Conservation (phyloP, 768 basidiomycete species). For the Serpula lacrymans region DNA sequence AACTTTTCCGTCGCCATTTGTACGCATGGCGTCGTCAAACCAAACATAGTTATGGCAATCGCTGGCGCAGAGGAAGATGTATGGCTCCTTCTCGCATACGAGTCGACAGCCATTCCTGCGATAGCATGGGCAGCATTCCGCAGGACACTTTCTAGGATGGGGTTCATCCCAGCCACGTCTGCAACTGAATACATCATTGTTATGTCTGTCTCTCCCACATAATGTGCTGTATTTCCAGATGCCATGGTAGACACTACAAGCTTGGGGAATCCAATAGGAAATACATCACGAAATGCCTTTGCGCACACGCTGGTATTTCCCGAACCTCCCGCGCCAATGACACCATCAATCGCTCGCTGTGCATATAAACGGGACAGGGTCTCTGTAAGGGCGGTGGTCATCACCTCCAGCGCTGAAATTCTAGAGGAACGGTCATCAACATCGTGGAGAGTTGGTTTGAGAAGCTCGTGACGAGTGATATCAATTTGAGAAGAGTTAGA, state of each 20-base stretch:
- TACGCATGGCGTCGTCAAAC: slow-evolving; percentile 19
- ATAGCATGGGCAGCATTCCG: slow-evolving; percentile 27
- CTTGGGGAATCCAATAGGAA: slow-evolving; percentile 28
- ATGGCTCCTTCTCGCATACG: neutral
- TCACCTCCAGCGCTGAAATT: slow-evolving; percentile 9
- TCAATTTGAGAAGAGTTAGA: slow-evolving; percentile 14
- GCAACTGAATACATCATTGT: slow-evolving; percentile 31
- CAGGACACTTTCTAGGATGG: slow-evolving; percentile 16
- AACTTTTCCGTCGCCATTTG: slow-evolving; percentile 16
- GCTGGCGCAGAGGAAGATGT: slow-evolving; percentile 1
- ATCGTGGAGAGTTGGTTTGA: slow-evolving; percentile 6
- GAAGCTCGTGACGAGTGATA: slow-evolving; percentile 17
- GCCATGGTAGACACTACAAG: slow-evolving; percentile 29
- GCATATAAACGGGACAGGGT: slow-evolving; percentile 13
- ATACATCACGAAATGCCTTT: slow-evolving; percentile 15
- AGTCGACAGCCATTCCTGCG: slow-evolving; percentile 19
- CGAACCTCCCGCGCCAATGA: slow-evolving; percentile 20
- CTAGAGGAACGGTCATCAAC: slow-evolving; percentile 8
- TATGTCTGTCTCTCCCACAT: slow-evolving; percentile 29
- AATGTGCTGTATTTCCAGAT: slow-evolving; percentile 19
- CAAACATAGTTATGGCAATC: slow-evolving; percentile 27
- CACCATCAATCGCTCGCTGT: slow-evolving; percentile 14
- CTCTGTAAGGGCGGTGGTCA: slow-evolving; percentile 16
- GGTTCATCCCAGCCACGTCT: slow-evolving; percentile 27
- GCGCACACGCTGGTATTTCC: slow-evolving; percentile 22